Base-by-base conservation (phyloP, 2,329 filamentous ascomycete genomes). In the Sporothrix inflata region DNA sequence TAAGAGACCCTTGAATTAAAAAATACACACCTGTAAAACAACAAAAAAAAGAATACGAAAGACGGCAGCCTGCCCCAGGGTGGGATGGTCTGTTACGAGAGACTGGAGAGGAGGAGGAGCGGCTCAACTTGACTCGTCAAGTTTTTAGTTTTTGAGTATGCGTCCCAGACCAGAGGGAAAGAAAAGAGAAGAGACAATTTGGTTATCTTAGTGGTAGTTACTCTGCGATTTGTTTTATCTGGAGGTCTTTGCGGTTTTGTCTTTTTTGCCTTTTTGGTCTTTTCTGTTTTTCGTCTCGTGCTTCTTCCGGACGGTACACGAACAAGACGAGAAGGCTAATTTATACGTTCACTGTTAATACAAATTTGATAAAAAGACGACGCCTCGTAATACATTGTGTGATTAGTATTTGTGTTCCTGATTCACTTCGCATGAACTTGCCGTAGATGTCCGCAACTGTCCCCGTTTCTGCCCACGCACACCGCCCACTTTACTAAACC, bases 401-500 rank as follows among this genome's bases (percentile, higher is more conserved):
- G 4, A 19, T 57, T 19, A 19, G 27, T 34, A 19, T 57, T 34
- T 9, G 9, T 38, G 53, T 61, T 24, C 8, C 34, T 14, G 57
- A 61, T 30, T 5, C 30, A 24, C 30, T 24, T 61, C 19, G 53
- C 53, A 57, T 38, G 3, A 57, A 19, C 1, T 57, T 34, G 53
- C 53, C 53, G 16, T n/a, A 9, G 14, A 34, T 53, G 24, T 57
- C 12, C 12, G 24, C 9, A 19, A 19, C 27, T 34, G 30, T 34
- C 30, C 2, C 30, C 9, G 9, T 24, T 65, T 55, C 57, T 66
- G 69, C 57, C 57, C 3, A 5, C 8, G 21, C 34, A 55, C 69
- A 71, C 57, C 69, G 69, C 60, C 69, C 45, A 34, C 12, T 27
- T 42, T 12, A 60, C 38, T 38, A 34, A 40, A 47, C 38, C n/a